Evolutionary conservation across 169 alveolate species (phyloP).

Genomic region (Plasmodium vinckei): DNA sequence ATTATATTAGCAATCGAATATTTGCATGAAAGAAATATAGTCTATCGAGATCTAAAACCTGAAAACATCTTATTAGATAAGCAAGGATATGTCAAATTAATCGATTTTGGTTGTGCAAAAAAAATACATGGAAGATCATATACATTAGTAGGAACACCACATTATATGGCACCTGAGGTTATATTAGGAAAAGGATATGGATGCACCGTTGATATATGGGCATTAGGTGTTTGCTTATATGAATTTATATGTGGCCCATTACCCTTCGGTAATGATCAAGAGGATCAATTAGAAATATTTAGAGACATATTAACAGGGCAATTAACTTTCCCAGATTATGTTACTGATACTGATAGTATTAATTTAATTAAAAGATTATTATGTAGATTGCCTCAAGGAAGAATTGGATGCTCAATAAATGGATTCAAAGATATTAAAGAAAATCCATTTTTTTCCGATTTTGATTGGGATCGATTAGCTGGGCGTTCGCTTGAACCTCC

Average conservation of each 20-base stretch:
- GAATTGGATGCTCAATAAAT: conserved; percentile 93
- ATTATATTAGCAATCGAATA: conserved; percentile 92
- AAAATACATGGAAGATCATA: conserved; percentile 93
- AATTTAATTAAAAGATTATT: conserved; percentile 90
- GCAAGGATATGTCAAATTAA: conserved; percentile 96
- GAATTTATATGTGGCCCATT: conserved; percentile 98
- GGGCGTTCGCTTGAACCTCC: conserved; percentile 91
- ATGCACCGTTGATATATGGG: conserved; percentile 98
- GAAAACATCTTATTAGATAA: conserved; percentile 96
- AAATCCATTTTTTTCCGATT: conserved; percentile 86
- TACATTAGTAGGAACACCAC: conserved; percentile 97
- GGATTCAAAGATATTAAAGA: conserved; percentile 92
- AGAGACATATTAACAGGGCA: conserved; percentile 93
- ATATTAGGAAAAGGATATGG: conserved; percentile 96
- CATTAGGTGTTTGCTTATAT: conserved; percentile 97
- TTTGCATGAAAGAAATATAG: conserved; percentile 94
- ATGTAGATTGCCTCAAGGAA: conserved; percentile 92
- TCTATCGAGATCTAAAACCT: conserved; percentile 97
- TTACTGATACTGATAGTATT: conserved; percentile 89
- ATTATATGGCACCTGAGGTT: conserved; percentile 97
- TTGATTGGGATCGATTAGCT: conserved; percentile 91
- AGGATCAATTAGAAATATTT: conserved; percentile 95
- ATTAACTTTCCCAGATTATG: conserved; percentile 82
- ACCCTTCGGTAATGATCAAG: conserved; percentile 98
- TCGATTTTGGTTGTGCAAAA: conserved; percentile 97